A percentile compares a stretch with the other conserved stretches of the same genome.
Conservation (phyloP, 2,329 filamentous ascomycete genomes). For the Colletotrichum horii region DNA sequence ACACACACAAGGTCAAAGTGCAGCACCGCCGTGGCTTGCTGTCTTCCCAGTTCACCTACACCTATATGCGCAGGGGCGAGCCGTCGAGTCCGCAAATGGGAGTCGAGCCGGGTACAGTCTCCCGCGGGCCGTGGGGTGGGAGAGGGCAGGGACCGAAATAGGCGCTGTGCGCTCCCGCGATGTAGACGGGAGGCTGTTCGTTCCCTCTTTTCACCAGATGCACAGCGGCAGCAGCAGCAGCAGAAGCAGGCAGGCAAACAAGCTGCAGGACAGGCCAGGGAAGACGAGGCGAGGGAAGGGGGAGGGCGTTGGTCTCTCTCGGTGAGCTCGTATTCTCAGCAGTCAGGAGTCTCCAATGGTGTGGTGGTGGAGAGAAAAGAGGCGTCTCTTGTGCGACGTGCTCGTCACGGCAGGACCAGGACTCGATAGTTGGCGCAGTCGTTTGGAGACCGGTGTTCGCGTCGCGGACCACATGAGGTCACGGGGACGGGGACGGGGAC, state of each 20-base stretch:
- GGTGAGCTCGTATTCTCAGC: constrained; percentile 38
- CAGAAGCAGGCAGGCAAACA: background rate
- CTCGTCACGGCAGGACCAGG: constrained; percentile 18
- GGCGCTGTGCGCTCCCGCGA: constrained; percentile 8
- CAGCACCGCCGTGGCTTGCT: constrained; percentile 1
- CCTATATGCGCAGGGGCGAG: constrained; percentile 24
- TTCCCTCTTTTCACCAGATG: constrained; percentile 8
- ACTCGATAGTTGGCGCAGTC: constrained; percentile 24
- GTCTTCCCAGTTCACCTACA: constrained; percentile 23
- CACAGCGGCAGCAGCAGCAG: background rate
- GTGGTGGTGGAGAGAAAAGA: constrained; percentile 31
- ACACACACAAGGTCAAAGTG: background rate
- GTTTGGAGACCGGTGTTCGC: constrained; percentile 21
- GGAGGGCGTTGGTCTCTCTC: background rate
- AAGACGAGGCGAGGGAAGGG: background rate
- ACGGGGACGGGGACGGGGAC: constrained; percentile 8
- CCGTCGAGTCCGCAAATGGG: background rate
- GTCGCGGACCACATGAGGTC: constrained; percentile 24
- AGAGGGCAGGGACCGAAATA: background rate
- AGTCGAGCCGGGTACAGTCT: background rate
- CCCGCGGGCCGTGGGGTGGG: background rate
- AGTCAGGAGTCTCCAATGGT: constrained; percentile 35
- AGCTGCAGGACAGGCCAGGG: background rate
- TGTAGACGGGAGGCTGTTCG: background rate
- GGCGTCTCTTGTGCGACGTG: constrained; percentile 37